A percentile compares a stretch with the other conserved stretches of the same genome.
These are phyloP conservation scores for Citrus trifoliata DNA, from an alignment of 345 rosid species.

Conservation along the genomic window DNA sequence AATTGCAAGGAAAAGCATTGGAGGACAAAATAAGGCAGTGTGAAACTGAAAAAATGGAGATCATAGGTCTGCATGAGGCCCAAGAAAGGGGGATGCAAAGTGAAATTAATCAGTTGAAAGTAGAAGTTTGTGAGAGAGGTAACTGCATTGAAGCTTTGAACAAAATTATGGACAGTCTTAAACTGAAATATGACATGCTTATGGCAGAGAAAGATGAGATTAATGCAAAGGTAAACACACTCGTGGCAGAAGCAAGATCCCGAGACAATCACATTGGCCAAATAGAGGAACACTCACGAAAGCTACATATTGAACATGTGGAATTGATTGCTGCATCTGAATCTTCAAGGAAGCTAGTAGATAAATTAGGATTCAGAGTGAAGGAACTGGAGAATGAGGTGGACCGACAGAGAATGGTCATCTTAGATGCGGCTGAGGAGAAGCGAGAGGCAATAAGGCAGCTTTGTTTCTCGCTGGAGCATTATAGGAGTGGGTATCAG, in stretches of 20 bases:
- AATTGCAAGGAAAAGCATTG: conserved; percentile 30
- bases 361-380: conserved; percentile 34
- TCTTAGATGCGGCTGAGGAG: conserved; percentile 63
- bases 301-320: conserved; percentile 24
- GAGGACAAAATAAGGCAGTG: conserved; percentile 36
- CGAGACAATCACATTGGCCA: conserved; percentile 38
- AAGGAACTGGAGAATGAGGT: conserved; percentile 52
- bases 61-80: conserved; percentile 16
- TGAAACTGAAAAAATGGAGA: conserved; percentile 39
- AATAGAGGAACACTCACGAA: conserved; percentile 42
- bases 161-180: conserved; percentile 35
- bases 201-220: conserved; percentile 53
- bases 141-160: conserved; percentile 33
- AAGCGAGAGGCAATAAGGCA: conserved; percentile 88
- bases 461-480: conserved; percentile 79
- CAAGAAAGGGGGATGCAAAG: conserved; percentile 26
- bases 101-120: conserved; percentile 38
- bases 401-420: conserved; percentile 39
- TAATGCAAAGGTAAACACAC: conserved; percentile 31
- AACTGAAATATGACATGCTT: conserved; percentile 42
- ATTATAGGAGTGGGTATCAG: conserved; percentile 67
- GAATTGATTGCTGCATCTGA: conserved; percentile 36
- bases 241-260: conserved; percentile 44
- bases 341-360: conserved; percentile 26
- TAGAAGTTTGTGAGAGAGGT: conserved; percentile 33